A percentile compares a stretch with the other conserved stretches of the same genome.
These are phyloP conservation scores for Phyllachora maydis DNA, from an alignment of 2,329 filamentous ascomycete genomes.

Conservation along the genomic window DNA sequence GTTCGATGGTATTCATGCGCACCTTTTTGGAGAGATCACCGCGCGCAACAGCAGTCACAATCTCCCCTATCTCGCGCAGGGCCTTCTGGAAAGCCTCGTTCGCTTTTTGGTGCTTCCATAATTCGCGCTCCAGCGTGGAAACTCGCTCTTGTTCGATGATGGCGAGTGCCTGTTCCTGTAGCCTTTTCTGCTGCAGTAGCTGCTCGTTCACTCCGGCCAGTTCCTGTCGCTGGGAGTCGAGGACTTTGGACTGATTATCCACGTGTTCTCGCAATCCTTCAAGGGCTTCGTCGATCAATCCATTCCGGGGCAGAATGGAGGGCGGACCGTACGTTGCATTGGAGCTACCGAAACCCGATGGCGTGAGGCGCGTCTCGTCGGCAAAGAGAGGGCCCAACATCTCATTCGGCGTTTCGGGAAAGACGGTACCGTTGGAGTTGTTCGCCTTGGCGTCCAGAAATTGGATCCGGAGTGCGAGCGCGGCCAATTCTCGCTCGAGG, in stretches of 20 bases:
- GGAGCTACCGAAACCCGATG: slow-evolving; percentile 16
- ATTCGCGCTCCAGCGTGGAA: slow-evolving; percentile 71
- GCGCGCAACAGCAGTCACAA: slow-evolving; percentile 87
- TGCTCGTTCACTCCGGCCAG: slow-evolving; percentile 73
- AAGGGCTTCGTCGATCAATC: slow-evolving; percentile 50
- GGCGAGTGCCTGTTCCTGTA: slow-evolving; percentile 64
- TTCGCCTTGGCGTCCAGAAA: slow-evolving; percentile 63
- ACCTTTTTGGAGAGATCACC: slow-evolving; percentile 95
- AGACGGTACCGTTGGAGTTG: slow-evolving; percentile 27
- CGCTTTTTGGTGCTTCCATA: slow-evolving; percentile 93
- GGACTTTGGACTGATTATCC: slow-evolving; percentile 81
- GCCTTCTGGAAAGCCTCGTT: slow-evolving; percentile 98
- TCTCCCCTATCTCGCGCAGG: slow-evolving; percentile 86
- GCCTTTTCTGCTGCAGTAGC: slow-evolving; percentile 65
- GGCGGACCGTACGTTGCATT: slow-evolving; percentile 8
- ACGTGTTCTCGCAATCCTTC: slow-evolving; percentile 76
- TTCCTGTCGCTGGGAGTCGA: slow-evolving; percentile 70
- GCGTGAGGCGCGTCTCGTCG: too few relatives aligned
- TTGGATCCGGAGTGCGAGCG: slow-evolving; percentile 58
- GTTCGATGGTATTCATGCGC: slow-evolving; percentile 83
- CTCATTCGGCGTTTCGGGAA: slow-evolving; percentile 73
- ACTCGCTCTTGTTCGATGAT: slow-evolving; percentile 77
- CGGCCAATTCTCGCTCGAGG: slow-evolving; percentile 67
- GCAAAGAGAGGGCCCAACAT: slow-evolving; percentile 42
- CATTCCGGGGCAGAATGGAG: slow-evolving; percentile 8